A percentile compares a stretch with the other conserved stretches of the same genome.
phyloP scores from a whole-genome alignment of 2,329 filamentous ascomycete species.

The Paraphaeosphaeria sporulosa region DNA sequence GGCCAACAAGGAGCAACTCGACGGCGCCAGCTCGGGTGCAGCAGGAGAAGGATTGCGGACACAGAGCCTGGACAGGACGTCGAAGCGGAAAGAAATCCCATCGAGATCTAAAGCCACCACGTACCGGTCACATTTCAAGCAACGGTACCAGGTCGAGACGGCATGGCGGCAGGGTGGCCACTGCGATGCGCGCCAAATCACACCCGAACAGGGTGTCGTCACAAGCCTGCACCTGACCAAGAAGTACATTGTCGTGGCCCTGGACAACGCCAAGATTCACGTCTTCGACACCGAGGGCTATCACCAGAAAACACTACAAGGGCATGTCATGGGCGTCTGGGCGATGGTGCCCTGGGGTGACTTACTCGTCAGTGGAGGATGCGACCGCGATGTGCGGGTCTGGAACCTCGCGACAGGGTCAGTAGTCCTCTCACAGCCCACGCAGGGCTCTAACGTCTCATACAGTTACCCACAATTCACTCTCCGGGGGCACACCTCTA shows the following conservation, averaged over 20 bases:
- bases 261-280: constrained; percentile 98
- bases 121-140: constrained; percentile 97
- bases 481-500: constrained; percentile 93
- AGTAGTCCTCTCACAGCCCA: constrained; percentile 34
- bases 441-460: constrained; percentile 19
- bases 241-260: constrained; percentile 95
- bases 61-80: constrained; percentile 64
- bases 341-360: constrained; percentile 99
- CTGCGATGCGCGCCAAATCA: constrained; percentile 85
- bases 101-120: constrained; percentile 73
- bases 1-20: constrained; percentile 34
- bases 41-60: constrained; percentile 57
- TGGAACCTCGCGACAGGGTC: constrained; percentile 96
- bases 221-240: constrained; percentile 93
- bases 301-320: constrained; percentile 85
- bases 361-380: constrained; percentile 92
- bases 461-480: constrained; percentile 56
- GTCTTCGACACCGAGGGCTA: constrained; percentile 94
- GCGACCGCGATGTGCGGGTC: constrained; percentile 93
- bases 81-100: constrained; percentile 42
- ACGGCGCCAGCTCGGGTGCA: constrained; percentile 50
- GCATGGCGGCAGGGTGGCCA: constrained; percentile 94
- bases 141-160: constrained; percentile 94
- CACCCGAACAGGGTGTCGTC: constrained; percentile 94
- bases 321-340: constrained; percentile 99